Conservation (phyloP, 2,329 filamentous ascomycete genomes). For the Macroventuria anomochaeta region DNA sequence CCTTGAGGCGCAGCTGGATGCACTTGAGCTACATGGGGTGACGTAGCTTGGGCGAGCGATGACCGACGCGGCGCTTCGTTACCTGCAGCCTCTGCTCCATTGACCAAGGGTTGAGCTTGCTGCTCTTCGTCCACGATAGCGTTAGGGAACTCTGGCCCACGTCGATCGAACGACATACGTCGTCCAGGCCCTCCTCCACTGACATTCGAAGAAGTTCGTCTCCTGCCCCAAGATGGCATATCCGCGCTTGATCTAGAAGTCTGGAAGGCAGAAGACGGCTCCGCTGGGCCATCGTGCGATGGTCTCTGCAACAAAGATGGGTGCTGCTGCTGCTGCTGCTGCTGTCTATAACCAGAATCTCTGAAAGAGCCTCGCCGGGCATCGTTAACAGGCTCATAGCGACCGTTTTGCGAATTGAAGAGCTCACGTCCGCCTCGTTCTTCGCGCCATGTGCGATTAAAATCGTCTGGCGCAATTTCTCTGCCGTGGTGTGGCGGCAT, state of each 20-base stretch:
- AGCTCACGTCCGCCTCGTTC: conserved; percentile 75
- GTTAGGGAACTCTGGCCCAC: conserved; percentile 48
- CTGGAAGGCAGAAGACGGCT: conserved; percentile 87
- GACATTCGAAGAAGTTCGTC: conserved; percentile 87
- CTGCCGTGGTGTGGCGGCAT: conserved; percentile 65
- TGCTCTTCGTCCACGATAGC: conserved; percentile 38
- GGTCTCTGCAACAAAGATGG: conserved; percentile 81
- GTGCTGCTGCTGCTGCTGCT: conserved; percentile 63
- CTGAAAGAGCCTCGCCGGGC: conserved; percentile 71
- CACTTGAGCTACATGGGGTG: conserved; percentile 40
- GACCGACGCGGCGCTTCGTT: conserved; percentile 32
- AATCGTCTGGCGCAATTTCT: conserved; percentile 93
- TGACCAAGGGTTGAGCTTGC: conserved; percentile 40
- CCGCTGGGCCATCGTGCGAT: conserved; percentile 69
- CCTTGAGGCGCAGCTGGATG: conserved; percentile 47
- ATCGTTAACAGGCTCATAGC: conserved; percentile 87
- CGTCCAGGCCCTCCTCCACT: conserved; percentile 83
- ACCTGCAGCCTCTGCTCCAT: conserved; percentile 37
- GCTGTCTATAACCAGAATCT: conserved; percentile 73
- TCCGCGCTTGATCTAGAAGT: conserved; percentile 74
- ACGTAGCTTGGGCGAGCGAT: conserved; percentile 34
- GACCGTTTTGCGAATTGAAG: conserved; percentile 93
- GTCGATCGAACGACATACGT: conserved; percentile 64
- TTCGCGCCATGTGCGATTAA: conserved; percentile 85
- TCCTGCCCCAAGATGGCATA: conserved; percentile 68